Percentiles rank a stretch among this genome's conserved stretches.
Conservation (phyloP, 495 filamentous ascomycete species). For the Jackrogersella multiformis region DNA sequence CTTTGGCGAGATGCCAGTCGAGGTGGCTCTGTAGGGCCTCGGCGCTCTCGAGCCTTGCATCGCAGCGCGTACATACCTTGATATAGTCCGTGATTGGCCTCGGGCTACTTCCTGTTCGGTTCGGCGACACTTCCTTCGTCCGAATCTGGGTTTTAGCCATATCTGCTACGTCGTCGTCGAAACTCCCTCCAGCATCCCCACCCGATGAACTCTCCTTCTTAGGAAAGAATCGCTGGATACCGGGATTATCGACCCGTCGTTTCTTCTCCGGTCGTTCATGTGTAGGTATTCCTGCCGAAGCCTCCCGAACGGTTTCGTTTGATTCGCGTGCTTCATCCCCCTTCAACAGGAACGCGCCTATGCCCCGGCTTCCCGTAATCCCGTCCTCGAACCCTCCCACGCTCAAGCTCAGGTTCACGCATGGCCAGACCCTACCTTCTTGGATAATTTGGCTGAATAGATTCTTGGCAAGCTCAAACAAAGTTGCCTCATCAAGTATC, state of each 20-base stretch:
- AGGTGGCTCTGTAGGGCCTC: slow-evolving; percentile 77
- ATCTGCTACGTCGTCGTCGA: slow-evolving; percentile 44
- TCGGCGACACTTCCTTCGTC: slow-evolving; percentile 29
- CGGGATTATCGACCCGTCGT: slow-evolving; percentile 59
- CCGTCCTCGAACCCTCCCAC: slow-evolving; percentile 93
- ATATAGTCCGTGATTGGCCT: slow-evolving; percentile 58
- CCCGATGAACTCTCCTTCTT: slow-evolving; percentile 44
- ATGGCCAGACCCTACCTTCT: slow-evolving; percentile 87
- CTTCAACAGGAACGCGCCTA: slow-evolving; percentile 82
- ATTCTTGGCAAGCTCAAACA: slow-evolving; percentile 80
- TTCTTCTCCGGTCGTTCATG: slow-evolving; percentile 60
- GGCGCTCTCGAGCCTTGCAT: slow-evolving; percentile 60
- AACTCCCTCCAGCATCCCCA: slow-evolving; percentile 36
- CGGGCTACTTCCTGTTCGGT: slow-evolving; percentile 47
- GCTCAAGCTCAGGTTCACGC: slow-evolving; percentile 81
- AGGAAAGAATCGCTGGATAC: slow-evolving; percentile 69
- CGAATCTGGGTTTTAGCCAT: slow-evolving; percentile 30
- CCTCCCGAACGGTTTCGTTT: slow-evolving; percentile 41
- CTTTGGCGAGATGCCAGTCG: slow-evolving; percentile 96
- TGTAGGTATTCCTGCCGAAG: slow-evolving; percentile 41
- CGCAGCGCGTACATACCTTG: slow-evolving; percentile 70
- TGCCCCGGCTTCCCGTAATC: slow-evolving; percentile 81
- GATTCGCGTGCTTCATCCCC: slow-evolving; percentile 73
- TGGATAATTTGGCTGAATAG: slow-evolving; percentile 78
- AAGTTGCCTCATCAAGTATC: slow-evolving; percentile 71